Conservation (phyloP, 1,284 basidiomycete species). For the Blastosporella zonata region DNA sequence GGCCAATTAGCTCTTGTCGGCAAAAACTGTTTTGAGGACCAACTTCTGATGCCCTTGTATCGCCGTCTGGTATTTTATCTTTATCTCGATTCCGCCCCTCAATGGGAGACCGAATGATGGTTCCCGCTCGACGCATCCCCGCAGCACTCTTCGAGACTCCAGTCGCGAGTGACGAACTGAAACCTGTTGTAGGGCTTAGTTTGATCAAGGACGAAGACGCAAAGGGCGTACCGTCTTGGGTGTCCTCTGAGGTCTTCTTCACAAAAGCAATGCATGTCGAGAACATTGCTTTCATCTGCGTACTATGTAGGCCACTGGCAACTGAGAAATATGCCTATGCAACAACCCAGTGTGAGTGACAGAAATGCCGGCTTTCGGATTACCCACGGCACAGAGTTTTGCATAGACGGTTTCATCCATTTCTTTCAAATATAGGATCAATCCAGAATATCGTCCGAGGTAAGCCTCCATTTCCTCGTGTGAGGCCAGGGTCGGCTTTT, state of each 20-base stretch:
- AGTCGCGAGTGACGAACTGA: constrained; percentile 42
- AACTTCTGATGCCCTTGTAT: constrained; percentile 69
- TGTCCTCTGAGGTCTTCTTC: constrained; percentile 70
- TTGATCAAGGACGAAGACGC: constrained; percentile 7
- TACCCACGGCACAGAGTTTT: constrained; percentile 79
- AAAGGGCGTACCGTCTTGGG: constrained; percentile 54
- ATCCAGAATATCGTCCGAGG: constrained; percentile 84
- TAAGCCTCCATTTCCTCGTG: constrained; percentile 79
- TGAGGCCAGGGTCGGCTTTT: constrained; percentile 49
- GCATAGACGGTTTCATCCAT: constrained; percentile 87
- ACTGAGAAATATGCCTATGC: constrained; percentile 84
- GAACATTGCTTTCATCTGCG: constrained; percentile 78
- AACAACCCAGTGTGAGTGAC: background rate
- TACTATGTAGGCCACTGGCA: constrained; percentile 75
- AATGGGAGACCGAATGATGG: constrained; percentile 68
- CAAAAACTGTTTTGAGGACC: constrained; percentile 15
- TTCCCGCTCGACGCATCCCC: constrained; percentile 73
- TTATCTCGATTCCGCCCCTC: constrained; percentile 60
- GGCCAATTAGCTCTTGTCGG: background rate
- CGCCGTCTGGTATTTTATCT: constrained; percentile 56
- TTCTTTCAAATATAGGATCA: constrained; percentile 93
- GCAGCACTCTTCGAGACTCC: constrained; percentile 44
- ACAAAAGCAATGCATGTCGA: constrained; percentile 57
- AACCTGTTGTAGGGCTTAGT: constrained; percentile 35
- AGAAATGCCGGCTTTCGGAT: background rate